A percentile compares a stretch with the other conserved stretches of the same genome.
Evolutionary conservation across 1,139 yeast species (phyloP).

Genomic region (Debaryomyces nepalensis): DNA sequence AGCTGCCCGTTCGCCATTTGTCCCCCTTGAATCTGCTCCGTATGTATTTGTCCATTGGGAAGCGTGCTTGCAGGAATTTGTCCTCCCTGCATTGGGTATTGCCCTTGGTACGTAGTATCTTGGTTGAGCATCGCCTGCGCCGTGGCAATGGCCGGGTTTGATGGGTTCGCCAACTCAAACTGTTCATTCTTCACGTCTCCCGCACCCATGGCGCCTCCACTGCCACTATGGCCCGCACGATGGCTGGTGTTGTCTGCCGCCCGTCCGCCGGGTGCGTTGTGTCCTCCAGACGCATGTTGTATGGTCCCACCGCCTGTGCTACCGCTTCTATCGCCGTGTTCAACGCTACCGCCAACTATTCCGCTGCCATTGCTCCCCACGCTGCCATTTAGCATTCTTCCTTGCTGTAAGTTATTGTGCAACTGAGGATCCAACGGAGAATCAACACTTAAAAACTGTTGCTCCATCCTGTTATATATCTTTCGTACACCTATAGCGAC

Average conservation of each 20-base stretch:
- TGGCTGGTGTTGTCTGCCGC: conserved; percentile 1
- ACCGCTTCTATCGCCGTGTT: background rate
- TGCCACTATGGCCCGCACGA: conserved; percentile 2
- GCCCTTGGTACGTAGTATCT: conserved; percentile 11
- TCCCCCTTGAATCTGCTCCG: background rate
- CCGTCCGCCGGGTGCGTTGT: background rate
- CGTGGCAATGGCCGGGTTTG: conserved; percentile 26
- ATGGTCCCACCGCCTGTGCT: background rate
- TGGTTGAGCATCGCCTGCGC: conserved; percentile 24
- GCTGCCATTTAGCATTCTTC: conserved; percentile 4
- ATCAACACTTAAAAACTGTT: conserved; percentile 38
- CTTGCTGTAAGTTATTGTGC: conserved; percentile 14
- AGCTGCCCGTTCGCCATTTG: background rate
- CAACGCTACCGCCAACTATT: background rate
- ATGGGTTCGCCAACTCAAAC: conserved; percentile 24
- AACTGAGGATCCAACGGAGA: conserved; percentile 30
- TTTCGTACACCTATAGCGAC: conserved; percentile 7
- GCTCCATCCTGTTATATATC: conserved; percentile 32
- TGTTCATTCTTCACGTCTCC: conserved; percentile 12
- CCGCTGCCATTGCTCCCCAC: background rate
- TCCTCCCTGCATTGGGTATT: conserved; percentile 5
- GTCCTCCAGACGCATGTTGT: background rate
- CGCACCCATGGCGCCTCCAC: background rate
- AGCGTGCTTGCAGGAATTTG: background rate
- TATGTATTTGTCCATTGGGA: background rate